Percentiles rank a stretch among this genome's conserved stretches.
These are phyloP conservation scores for Trypanosomatidae sp. DNA, from an alignment of 208 protist genomes.

Conservation along the genomic window DNA sequence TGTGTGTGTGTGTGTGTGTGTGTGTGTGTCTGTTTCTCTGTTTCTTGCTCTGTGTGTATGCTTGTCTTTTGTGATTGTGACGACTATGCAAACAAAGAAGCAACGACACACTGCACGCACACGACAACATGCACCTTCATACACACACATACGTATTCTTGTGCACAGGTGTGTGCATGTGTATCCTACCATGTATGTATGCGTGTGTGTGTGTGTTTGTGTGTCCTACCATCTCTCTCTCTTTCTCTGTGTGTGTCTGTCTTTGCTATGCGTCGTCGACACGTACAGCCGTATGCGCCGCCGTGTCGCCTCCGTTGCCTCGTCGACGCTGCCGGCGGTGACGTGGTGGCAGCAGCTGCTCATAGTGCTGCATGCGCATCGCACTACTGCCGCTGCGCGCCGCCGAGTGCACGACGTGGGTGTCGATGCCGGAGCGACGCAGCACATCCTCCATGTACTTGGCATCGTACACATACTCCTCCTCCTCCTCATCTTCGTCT, in stretches of 20 bases:
- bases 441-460: conserved; percentile 57
- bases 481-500: conserved; percentile 29
- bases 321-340: conserved; percentile 10
- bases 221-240: background rate
- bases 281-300: too few species aligned
- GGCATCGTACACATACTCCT: conserved; percentile 35
- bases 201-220: background rate
- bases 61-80: background rate
- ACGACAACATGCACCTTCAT: background rate
- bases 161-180: background rate
- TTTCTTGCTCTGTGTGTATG: background rate
- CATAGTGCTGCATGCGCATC: conserved; percentile 19
- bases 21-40: background rate
- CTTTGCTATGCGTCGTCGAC: background rate
- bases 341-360: conserved; percentile 22
- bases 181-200: background rate
- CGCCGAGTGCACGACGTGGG: conserved; percentile 8
- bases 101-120: background rate
- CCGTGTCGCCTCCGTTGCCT: too few species aligned
- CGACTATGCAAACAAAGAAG: too few species aligned
- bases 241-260: background rate
- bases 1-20: background rate
- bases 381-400: too few species aligned
- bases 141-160: conserved; percentile 1
- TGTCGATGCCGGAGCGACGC: conserved; percentile 60